Evolutionary conservation across 2,329 filamentous ascomycete species (phyloP), one percentile per base, ranked within the genome.

Genomic region (Beauveria medogensis): DNA sequence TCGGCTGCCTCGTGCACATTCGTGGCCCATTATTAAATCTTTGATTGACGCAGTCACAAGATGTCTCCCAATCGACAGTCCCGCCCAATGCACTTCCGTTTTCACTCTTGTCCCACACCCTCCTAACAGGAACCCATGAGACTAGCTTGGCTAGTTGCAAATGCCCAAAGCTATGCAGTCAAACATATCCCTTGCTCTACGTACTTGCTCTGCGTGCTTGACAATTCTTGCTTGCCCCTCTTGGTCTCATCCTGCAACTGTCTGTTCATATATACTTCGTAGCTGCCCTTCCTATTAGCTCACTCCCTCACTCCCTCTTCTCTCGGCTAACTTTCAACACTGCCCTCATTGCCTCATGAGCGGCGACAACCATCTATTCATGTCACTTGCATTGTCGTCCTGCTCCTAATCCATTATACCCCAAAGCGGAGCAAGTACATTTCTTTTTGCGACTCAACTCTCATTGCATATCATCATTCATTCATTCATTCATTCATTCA

Each of bases 371-470:
- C 48, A 28, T 50, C 22, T 34, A 24, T 55, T 48, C 30, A 43
- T 60, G 58, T 16, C 43, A 1, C 34, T 46, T 50, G 12, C 44
- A 46, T 48, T 24, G 34, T 34, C 58, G 24, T 43, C 22, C 12
- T 48, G 20, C 43, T 43, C 30, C 6, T 60, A 48, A 50, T 48
- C 10, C 28, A 28, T 60, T 46, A 55, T 60, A 55, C 58, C 58
- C 57, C 52, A 41, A 52, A 60, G 43, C 50, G 43, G 50, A 48
- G 22, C 43, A 50, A 50, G 58, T 60, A 55, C 7, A 60, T 60
- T 60, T 52, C 34, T 37, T 30, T 44, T 37, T 16, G 18, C 48
- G 20, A 50, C 43, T 48, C 51, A 50, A 37, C 10, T 28, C n/a
- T 55, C 10, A 48, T n/a, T 50, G 58, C 51, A 60, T 20, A 60